Percentiles rank a stretch among this genome's conserved stretches.
phyloP scores from a whole-genome alignment of 192 early-diverging fungal species.

The Coemansia sp. region DNA sequence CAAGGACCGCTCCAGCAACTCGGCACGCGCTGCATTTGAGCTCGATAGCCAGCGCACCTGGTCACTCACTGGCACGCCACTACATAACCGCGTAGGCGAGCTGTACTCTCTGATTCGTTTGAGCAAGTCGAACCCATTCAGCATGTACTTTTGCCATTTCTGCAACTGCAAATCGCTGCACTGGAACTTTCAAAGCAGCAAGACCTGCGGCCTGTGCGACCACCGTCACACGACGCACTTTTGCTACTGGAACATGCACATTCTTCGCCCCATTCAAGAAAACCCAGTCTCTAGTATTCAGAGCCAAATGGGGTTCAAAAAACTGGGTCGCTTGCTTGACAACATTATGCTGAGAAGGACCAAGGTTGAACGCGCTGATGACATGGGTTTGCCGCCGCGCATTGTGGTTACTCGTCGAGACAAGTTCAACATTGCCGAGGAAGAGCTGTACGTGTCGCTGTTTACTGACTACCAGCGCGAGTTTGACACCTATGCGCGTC shows the following conservation, averaged over 20 bases:
- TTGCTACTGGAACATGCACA: slow-evolving; percentile 88
- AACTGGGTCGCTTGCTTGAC: slow-evolving; percentile 72
- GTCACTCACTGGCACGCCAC: slow-evolving; percentile 85
- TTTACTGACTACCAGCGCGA: slow-evolving; percentile 69
- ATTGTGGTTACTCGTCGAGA: slow-evolving; percentile 76
- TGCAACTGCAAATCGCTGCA: slow-evolving; percentile 66
- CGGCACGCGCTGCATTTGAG: slow-evolving; percentile 79
- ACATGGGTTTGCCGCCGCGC: slow-evolving; percentile 82
- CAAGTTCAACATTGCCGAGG: slow-evolving; percentile 82
- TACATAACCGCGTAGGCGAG: slow-evolving; percentile 93
- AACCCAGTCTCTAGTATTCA: slow-evolving; percentile 22
- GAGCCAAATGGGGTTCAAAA: slow-evolving; percentile 62
- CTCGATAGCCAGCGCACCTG: slow-evolving; percentile 65
- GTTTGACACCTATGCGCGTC: slow-evolving; percentile 76
- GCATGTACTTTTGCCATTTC: slow-evolving; percentile 79
- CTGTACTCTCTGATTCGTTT: slow-evolving; percentile 88
- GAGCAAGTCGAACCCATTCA: slow-evolving; percentile 75
- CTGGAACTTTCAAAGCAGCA: slow-evolving; percentile 56
- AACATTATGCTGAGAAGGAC: slow-evolving; percentile 87
- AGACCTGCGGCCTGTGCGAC: slow-evolving; percentile 57
- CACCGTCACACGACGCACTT: slow-evolving; percentile 62
- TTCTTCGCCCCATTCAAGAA: slow-evolving; percentile 85
- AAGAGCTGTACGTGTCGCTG: slow-evolving; percentile 82
- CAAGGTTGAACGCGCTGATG: slow-evolving; percentile 81
- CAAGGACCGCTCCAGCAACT: slow-evolving; percentile 80